These are phyloP conservation scores for Phytopythium kandeliae DNA, from an alignment of 352 stramenopile species.

Conservation along the genomic window DNA sequence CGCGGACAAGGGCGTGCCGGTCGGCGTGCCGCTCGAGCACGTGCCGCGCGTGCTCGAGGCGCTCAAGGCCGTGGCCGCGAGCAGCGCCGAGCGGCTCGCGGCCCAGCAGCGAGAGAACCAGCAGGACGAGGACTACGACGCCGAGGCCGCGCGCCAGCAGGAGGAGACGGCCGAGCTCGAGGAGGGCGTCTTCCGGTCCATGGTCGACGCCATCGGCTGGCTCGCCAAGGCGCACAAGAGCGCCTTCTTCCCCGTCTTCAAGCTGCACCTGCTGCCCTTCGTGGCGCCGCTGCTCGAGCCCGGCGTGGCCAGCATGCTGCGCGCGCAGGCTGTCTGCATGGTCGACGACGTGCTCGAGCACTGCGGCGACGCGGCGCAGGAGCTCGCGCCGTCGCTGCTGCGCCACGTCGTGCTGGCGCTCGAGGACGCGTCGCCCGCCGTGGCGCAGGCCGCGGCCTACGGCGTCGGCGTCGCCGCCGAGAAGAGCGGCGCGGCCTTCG, in stretches of 20 bases:
- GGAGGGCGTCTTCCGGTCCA: constrained; percentile 71
- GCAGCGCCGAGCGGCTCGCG: constrained; percentile 59
- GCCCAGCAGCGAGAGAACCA: constrained; percentile 55
- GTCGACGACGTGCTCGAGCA: constrained; percentile 87
- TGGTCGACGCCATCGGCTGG: constrained; percentile 84
- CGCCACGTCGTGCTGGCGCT: constrained; percentile 65
- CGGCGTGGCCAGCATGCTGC: constrained; percentile 51
- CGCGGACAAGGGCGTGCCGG: constrained; percentile 58
- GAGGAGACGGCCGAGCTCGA: constrained; percentile 67
- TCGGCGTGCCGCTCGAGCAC: constrained; percentile 65
- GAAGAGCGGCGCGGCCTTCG: constrained; percentile 65
- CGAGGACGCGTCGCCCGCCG: constrained; percentile 52
- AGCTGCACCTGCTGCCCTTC: constrained; percentile 58
- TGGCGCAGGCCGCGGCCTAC: constrained; percentile 81
- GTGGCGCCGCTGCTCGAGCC: constrained; percentile 64
- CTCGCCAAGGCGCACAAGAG: constrained; percentile 80
- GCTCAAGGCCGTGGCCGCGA: constrained; percentile 60
- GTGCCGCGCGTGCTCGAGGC: constrained; percentile 63
- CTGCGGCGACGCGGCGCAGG: constrained; percentile 56
- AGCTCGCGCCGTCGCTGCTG: constrained; percentile 73
- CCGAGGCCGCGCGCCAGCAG: constrained; percentile 65
- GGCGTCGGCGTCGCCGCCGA: constrained; percentile 81
- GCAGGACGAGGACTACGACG: constrained; percentile 78
- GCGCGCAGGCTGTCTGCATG: constrained; percentile 83
- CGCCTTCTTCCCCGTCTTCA: constrained; percentile 73